Percentiles rank a stretch among this genome's conserved stretches.
phyloP scores from a whole-genome alignment of 2,329 filamentous ascomycete species.

The Byssothecium circinans region DNA sequence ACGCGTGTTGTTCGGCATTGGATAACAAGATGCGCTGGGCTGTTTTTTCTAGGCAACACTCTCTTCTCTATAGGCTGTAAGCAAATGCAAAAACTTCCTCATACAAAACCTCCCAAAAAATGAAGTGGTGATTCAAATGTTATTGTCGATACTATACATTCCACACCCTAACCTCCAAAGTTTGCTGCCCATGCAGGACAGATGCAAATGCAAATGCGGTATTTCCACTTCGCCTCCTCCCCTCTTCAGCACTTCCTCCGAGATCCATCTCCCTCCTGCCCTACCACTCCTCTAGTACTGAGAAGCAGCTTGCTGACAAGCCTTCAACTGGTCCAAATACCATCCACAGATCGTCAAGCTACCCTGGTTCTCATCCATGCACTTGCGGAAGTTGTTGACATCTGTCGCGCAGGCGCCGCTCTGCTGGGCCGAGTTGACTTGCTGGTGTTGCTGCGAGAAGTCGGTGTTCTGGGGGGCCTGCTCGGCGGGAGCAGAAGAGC shows the following conservation, averaged over 20 bases:
- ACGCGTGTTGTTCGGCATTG: too few species aligned
- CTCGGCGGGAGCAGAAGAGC: conserved; percentile 60
- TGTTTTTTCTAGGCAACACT: too few species aligned
- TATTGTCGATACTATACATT: background rate
- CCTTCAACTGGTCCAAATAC: conserved; percentile 91
- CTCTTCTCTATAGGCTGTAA: too few species aligned
- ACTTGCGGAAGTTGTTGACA: conserved; percentile 84
- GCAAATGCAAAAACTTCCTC: too few species aligned
- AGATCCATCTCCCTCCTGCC: background rate
- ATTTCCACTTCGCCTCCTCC: background rate
- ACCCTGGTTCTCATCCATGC: conserved; percentile 93
- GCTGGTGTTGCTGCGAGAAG: conserved; percentile 36
- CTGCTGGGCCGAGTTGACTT: conserved; percentile 49
- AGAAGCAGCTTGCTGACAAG: conserved; percentile 51
- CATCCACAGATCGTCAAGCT: conserved; percentile 96
- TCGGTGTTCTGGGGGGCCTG: conserved; percentile 39
- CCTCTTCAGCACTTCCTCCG: background rate
- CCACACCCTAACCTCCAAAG: background rate
- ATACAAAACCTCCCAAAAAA: background rate
- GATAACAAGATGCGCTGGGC: too few species aligned
- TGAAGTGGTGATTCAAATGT: background rate
- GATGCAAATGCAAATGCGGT: background rate
- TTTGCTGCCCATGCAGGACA: background rate
- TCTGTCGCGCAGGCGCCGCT: conserved; percentile 68
- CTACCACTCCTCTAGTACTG: conserved; percentile 47